phyloP scores from a whole-genome alignment of 306 rosid genomes.

The Cucurbita maxima region DNA sequence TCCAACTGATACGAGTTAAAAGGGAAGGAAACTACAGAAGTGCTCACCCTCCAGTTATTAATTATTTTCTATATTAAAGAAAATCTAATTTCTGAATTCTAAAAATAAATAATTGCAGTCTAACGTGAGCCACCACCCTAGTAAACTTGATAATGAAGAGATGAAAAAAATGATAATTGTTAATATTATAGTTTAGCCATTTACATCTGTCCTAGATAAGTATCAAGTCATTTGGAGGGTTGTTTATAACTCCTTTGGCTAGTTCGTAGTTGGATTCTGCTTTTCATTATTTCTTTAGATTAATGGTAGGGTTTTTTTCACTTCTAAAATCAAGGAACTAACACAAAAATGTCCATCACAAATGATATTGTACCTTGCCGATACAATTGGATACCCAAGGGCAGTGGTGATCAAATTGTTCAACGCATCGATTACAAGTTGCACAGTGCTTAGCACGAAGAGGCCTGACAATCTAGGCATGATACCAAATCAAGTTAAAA shows the following conservation, averaged over 20 bases:
- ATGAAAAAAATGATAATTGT: neutral
- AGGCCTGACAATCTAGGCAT: conserved; percentile 85
- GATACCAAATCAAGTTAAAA: neutral
- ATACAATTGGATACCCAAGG: conserved; percentile 99
- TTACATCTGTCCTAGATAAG: neutral
- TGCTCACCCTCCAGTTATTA: neutral
- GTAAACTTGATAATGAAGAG: neutral
- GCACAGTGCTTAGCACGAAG: conserved; percentile 99
- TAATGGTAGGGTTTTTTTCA: neutral
- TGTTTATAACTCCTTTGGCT: neutral
- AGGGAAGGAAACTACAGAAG: neutral
- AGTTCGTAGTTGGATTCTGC: neutral
- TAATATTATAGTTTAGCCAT: neutral
- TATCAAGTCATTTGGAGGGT: neutral
- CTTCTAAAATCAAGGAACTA: neutral
- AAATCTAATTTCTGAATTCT: neutral
- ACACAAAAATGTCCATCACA: conserved; percentile 1
- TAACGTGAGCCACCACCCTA: neutral
- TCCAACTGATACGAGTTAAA: neutral
- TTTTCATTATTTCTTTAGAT: neutral
- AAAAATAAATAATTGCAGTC: neutral
- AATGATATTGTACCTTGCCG: conserved; percentile 58
- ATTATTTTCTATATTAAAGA: neutral
- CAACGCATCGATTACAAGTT: conserved; percentile 86
- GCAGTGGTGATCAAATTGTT: conserved; percentile 98